These are phyloP conservation scores for Rhinocladiella similis DNA, from an alignment of 2,329 filamentous ascomycete species.

Conservation along the genomic window DNA sequence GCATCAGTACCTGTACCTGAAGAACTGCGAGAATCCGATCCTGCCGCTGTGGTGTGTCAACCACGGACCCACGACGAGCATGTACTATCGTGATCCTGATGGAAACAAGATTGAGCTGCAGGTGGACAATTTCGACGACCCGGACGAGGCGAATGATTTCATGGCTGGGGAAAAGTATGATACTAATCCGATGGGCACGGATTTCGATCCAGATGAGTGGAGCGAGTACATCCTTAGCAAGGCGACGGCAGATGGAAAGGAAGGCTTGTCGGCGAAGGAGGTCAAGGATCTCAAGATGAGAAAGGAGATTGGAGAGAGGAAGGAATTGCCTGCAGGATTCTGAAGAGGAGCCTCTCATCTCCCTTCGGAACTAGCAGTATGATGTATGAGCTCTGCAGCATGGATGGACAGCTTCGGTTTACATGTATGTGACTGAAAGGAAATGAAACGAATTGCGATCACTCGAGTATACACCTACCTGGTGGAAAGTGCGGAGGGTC, in stretches of 20 bases:
- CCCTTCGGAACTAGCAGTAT: no score
- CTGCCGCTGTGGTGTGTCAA: constrained; percentile 47
- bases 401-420: no score
- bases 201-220: constrained; percentile 16
- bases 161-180: constrained; percentile 4
- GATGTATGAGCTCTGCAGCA: no score
- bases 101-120: constrained; percentile 51
- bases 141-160: constrained; percentile 13
- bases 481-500: no score
- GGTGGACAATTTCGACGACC: constrained; percentile 42
- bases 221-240: constrained; percentile 2
- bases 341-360: background rate
- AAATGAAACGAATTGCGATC: no score
- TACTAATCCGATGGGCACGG: constrained; percentile 17
- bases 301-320: constrained; percentile 10
- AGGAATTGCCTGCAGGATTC: constrained; percentile 3
- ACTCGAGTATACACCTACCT: no score
- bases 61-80: constrained; percentile 49
- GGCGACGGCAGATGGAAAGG: background rate
- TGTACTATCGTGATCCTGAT: constrained; percentile 54
- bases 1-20: constrained; percentile 37
- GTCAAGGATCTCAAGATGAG: constrained; percentile 7
- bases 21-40: constrained; percentile 1
- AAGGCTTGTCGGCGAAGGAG: constrained; percentile 5
- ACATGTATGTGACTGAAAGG: no score